These are phyloP conservation scores for Trichoderma lentiforme DNA, from an alignment of 2,329 filamentous ascomycete species.

Conservation along the genomic window DNA sequence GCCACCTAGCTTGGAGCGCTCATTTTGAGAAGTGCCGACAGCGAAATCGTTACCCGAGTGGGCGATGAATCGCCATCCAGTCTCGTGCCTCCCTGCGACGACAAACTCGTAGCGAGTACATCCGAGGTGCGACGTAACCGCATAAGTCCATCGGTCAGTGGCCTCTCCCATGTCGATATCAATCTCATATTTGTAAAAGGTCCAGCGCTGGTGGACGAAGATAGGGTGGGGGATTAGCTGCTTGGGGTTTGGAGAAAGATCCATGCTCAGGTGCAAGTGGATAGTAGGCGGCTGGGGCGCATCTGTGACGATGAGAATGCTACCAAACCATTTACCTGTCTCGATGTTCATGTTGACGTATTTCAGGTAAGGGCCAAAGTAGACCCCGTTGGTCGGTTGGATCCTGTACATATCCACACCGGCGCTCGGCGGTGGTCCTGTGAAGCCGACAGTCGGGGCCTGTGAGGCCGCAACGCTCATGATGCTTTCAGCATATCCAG, in stretches of 20 bases:
- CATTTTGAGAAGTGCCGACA: conserved; percentile 78
- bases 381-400: conserved; percentile 90
- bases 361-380: conserved; percentile 92
- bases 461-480: conserved; percentile 74
- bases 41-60: conserved; percentile 97
- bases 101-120: conserved; percentile 98
- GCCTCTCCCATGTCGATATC: conserved; percentile 86
- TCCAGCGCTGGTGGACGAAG: conserved; percentile 87
- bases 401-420: conserved; percentile 95
- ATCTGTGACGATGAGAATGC: conserved; percentile 90
- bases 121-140: conserved; percentile 91
- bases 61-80: conserved; percentile 91
- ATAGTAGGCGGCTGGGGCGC: conserved; percentile 90
- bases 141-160: conserved; percentile 92
- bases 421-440: conserved; percentile 80
- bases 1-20: conserved; percentile 81
- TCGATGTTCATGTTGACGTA: conserved; percentile 98
- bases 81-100: conserved; percentile 85
- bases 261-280: conserved; percentile 84
- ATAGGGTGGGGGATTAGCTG: conserved; percentile 82
- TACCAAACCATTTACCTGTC: conserved; percentile 84
- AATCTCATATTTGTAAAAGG: conserved; percentile 92
- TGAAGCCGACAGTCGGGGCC: conserved; percentile 77
- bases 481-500: conserved; percentile 81
- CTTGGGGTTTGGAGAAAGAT: conserved; percentile 87